Evolutionary conservation across 257 asterid genomes (phyloP), one percentile per base, ranked within the genome.

Genomic region (Solanum pinnatisectum): DNA sequence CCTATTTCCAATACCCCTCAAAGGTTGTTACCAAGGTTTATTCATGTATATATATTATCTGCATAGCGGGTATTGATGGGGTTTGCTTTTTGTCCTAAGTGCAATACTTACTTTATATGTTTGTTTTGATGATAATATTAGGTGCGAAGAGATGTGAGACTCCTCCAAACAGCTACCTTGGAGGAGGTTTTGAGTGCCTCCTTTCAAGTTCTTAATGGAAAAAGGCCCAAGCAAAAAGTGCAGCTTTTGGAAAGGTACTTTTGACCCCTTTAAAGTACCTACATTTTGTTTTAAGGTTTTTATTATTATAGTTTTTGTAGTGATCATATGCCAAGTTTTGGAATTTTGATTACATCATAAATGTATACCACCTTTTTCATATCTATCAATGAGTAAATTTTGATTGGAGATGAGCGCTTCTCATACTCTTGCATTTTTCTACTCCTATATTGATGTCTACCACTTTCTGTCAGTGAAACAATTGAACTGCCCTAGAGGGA

Each of bases 61-160:
- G 40, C 49, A 73, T 35, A 5, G 6, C 10, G 46, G 81, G 12
- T 27, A 18, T 81, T 27, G 67, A 30, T 30, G 65, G 68, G 42
- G 18, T 46, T 46, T 82, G 4, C 20, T 1, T 49, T 10, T 30
- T 4, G 11, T 82, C 32, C 22, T 10, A 82, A 18, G 70, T 18
- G 70, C 42, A 82, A 20, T 82, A 16, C 85, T 30, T 82, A 32
- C 32, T 81, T 82, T 32, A 49, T 49, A 49, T 82, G 30, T 22
- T 82, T 10, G 30, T 16, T 36, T 82, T 87, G 70, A 49, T 89
- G 76, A 25, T 44, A 44, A 4, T 86, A 49, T 60, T 83, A 96
- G 99, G 98, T 97, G 73, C 93, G 98, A 89, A 93, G 98, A 90
- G 99, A 95, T 91, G 86, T 97, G 92, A 93, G 93, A 92, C 98